Conservation (phyloP, 352 stramenopile species). For the Phytophthora multivora region DNA sequence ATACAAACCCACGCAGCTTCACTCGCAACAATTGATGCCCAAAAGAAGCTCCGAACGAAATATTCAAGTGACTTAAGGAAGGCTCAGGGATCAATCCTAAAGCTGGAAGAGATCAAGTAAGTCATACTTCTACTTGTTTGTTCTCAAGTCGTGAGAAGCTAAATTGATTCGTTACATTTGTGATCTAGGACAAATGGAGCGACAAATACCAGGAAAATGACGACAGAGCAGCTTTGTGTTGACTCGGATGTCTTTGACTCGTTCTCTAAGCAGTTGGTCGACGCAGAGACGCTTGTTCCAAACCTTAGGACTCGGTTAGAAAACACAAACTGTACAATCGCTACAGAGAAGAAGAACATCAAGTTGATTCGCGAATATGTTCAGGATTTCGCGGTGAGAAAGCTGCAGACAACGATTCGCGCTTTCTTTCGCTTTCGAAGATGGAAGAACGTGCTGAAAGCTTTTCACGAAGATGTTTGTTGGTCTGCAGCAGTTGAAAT, state of each 20-base stretch:
- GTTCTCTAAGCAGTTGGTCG: conserved; percentile 69
- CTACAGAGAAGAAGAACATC: conserved; percentile 48
- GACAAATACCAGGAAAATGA: conserved; percentile 8
- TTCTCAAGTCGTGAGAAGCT: no score
- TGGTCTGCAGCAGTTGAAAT: conserved; percentile 54
- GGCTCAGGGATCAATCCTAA: conserved; percentile 46
- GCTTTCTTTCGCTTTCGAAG: conserved; percentile 38
- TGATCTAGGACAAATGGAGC: conserved; percentile 3
- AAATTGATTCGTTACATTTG: no score
- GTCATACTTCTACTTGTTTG: neutral
- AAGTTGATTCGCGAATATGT: conserved; percentile 59
- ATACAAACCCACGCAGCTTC: conserved; percentile 33
- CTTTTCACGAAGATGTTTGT: conserved; percentile 43
- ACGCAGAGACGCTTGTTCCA: conserved; percentile 49
- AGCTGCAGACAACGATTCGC: conserved; percentile 45
- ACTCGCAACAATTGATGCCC: conserved; percentile 36
- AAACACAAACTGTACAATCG: conserved; percentile 44
- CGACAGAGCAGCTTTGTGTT: conserved; percentile 40
- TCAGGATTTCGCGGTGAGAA: conserved; percentile 39
- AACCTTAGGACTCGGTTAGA: conserved; percentile 46
- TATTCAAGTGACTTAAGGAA: conserved; percentile 54
- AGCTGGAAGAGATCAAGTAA: conserved; percentile 50
- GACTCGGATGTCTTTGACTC: conserved; percentile 74
- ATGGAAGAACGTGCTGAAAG: conserved; percentile 47
- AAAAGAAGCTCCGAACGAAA: conserved; percentile 51